Base-by-base conservation (phyloP, 2,329 filamentous ascomycete genomes). In the Gliomastix tumulicola region DNA sequence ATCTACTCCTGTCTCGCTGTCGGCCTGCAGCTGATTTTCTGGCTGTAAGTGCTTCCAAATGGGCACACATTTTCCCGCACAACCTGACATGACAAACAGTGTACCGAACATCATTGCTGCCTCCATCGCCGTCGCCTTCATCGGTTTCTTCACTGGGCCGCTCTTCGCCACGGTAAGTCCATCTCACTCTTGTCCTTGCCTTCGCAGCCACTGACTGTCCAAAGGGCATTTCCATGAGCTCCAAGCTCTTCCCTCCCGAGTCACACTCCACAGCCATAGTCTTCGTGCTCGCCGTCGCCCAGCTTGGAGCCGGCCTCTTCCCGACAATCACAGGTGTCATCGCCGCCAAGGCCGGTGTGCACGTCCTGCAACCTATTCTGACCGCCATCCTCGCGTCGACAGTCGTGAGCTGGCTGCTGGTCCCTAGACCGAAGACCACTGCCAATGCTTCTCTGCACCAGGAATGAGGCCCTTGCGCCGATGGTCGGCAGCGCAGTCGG, bases 111-210 rank as follows among this genome's bases (percentile, higher is more conserved):
- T 66, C 25, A 55, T 74, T 8, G 66, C 63, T 1, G 71, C 71
- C 12, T 69, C 72, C 1, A 66, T 76, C 0, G 67, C 69, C 0
- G 64, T 78, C 38, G 72, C 65, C 37, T 48, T 77, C 0, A 49
- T 79, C 3, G 74, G 74, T 0, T 74, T 79, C 51, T 74, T 79
- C 41, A 68, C 67, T 2, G 76, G 75, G 0, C 75, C 74, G 0
- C 64, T 76, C 18, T 80, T 79, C 42, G 70, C 74, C 2, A 71
- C 71, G 0, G 63, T 28, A 28, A n/a, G 10, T 28, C 10, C 25
- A 12, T 2, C 25, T 2, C 3, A 28, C 10, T 13, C 7, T n/a
- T 9, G 10, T 3, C 25, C 17, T n/a, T 13, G 13, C 16, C 25
- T 28, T 28, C 5, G 5, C 17, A n/a, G 25, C n/a, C n/a, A n/a